Base-by-base conservation (phyloP, 2,329 filamentous ascomycete genomes). In the Trichoderma harzianum region DNA sequence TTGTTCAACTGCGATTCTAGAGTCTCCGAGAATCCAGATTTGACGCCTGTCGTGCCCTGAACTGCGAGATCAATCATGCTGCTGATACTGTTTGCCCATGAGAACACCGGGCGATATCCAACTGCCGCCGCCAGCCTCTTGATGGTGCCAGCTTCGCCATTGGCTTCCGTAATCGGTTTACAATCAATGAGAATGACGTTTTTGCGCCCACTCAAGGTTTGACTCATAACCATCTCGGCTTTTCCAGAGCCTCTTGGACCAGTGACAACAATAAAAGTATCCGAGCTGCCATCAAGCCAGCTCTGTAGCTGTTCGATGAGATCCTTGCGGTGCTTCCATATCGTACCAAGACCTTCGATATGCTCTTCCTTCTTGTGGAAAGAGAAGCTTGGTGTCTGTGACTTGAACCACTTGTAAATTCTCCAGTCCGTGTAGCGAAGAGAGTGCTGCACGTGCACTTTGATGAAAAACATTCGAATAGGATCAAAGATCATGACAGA, bases 41-140 rank as follows among this genome's bases (percentile, higher is more conserved):
- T 98, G 72, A 97, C 93, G 14, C 95, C 95, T 24, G 95, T 97
- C 14, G 96, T 96, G 76, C 95, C 93, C 80, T 98, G 95, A 1
- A 96, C 93, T 26, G 95, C 96, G 47, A 98, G 88, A 76, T 98
- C 96, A 74, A 97, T 86, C 82, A 98, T 89, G 79, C 94, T 97
- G 82, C 93, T 97, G 75, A 98, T 89, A 78, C 91, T 97, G 81
- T 98, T 98, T 83, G 97, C 92, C 93, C 95, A 98, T 0, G 93
- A 97, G 80, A 99, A 99, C 0, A 99, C 90, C 0, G 96, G 96
- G 10, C 93, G 87, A 79, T 98, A 98, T 10, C 96, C 95, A 63
- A 98, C 95, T 74, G 95, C 90, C 1, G 86, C 83, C 1, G 95
- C 96, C 7, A 96, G 90, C 53, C 92, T 90, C 73, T 89, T 89